Percentiles rank a stretch among this genome's conserved stretches.
These are phyloP conservation scores for Saccharomyces eubayanus DNA, from an alignment of 805 yeast species.

Conservation along the genomic window DNA sequence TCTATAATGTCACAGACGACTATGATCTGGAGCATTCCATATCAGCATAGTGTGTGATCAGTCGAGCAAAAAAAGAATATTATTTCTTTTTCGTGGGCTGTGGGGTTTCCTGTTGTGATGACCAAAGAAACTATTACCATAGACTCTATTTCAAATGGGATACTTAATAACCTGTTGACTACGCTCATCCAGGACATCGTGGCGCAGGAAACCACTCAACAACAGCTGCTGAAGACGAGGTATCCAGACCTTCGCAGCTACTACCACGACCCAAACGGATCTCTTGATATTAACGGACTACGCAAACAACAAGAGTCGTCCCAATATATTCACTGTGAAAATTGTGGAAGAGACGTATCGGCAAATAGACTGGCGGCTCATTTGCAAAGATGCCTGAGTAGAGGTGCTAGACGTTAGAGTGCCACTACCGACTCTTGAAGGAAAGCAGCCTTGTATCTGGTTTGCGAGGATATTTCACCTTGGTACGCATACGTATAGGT, in stretches of 20 bases:
- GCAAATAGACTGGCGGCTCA: constrained; percentile 92
- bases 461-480: no score
- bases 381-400: constrained; percentile 78
- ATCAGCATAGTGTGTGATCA: neutral
- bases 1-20: neutral
- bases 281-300: constrained; percentile 22
- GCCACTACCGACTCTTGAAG: neutral
- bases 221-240: constrained; percentile 15
- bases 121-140: constrained; percentile 11
- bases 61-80: neutral
- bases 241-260: constrained; percentile 23
- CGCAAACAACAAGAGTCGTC: constrained; percentile 29
- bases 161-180: constrained; percentile 22
- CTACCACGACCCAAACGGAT: constrained; percentile 20
- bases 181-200: constrained; percentile 28
- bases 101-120: constrained; percentile 2
- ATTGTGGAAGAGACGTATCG: constrained; percentile 80
- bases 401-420: constrained; percentile 45
- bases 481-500: no score
- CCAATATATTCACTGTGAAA: constrained; percentile 63
- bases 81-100: neutral
- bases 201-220: constrained; percentile 20
- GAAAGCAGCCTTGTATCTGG: no score
- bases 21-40: neutral
- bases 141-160: constrained; percentile 18